Conservation (phyloP, 1,284 basidiomycete genomes). For the Lentinus polychrous region DNA sequence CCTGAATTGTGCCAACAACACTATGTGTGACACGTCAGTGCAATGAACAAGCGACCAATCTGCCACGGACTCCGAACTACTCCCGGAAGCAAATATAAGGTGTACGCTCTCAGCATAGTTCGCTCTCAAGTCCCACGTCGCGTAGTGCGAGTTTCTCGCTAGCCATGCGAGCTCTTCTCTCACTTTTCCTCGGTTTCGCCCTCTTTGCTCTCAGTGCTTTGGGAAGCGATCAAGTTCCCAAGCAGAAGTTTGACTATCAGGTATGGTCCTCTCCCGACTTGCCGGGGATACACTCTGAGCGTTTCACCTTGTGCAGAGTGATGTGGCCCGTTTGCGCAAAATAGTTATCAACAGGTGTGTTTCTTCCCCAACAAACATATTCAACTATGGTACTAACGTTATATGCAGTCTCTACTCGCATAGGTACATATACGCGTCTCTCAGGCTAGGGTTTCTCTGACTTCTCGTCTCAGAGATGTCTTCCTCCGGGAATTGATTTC, state of each 20-base stretch:
- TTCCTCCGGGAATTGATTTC: conserved; percentile 92
- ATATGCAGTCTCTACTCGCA: conserved; percentile 68
- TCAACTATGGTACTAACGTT: not conserved
- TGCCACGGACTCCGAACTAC: not conserved
- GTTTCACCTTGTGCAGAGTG: conserved; percentile 59
- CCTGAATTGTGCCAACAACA: no score
- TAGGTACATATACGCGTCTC: conserved; percentile 34
- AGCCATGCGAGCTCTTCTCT: conserved; percentile 3
- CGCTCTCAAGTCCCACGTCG: not conserved
- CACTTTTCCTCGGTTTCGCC: conserved; percentile 16
- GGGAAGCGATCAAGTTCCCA: conserved; percentile 36
- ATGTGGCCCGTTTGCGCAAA: conserved; percentile 84
- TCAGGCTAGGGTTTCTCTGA: conserved; percentile 2
- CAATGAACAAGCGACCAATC: not conserved
- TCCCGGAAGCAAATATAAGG: not conserved
- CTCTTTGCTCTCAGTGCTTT: conserved; percentile 46
- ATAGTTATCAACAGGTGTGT: conserved; percentile 84
- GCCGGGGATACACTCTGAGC: conserved; percentile 1
- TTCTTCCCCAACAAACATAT: not conserved
- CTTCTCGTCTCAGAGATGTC: conserved; percentile 57
- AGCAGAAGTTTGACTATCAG: conserved; percentile 71
- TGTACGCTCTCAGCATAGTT: not conserved
- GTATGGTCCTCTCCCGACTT: conserved; percentile 32
- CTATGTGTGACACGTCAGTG: conserved; percentile 5
- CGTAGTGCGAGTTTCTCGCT: conserved; percentile 1